These are phyloP conservation scores for Fusarium bactridioides DNA, from an alignment of 2,329 filamentous ascomycete genomes.

Conservation along the genomic window DNA sequence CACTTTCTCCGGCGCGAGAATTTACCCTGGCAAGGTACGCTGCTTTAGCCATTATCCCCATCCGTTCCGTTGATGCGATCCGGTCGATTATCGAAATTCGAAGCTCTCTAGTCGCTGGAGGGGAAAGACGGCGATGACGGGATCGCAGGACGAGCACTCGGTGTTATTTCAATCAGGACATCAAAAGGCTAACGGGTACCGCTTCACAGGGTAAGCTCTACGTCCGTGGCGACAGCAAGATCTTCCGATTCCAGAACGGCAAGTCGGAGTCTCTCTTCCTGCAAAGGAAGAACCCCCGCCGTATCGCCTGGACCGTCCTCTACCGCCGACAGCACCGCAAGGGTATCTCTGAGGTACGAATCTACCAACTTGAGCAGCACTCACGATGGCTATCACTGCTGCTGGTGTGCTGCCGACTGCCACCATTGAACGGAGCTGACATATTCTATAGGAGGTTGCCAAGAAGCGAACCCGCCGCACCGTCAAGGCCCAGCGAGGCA, in stretches of 20 bases:
- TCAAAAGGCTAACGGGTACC: conserved; percentile 43
- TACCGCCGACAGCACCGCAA: conserved; percentile 99
- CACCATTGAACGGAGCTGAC: conserved; percentile 49
- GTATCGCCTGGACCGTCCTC: conserved; percentile 97
- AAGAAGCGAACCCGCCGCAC: conserved; percentile 99
- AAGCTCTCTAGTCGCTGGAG: conserved; percentile 14
- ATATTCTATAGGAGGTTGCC: conserved; percentile 84
- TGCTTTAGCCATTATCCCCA: conserved; percentile 12
- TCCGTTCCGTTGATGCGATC: conserved; percentile 30
- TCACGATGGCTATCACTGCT: not conserved
- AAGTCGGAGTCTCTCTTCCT: conserved; percentile 99
- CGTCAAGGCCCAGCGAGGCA: conserved; percentile 98
- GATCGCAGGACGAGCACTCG: conserved; percentile 22
- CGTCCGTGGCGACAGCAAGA: conserved; percentile 99
- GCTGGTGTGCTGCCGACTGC: not conserved
- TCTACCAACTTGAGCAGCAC: not conserved
- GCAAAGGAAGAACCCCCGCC: conserved; percentile 99
- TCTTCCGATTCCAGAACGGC: conserved; percentile 99
- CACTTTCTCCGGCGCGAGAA: conserved; percentile 71
- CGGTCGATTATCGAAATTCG: conserved; percentile 35
- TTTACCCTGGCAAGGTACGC: conserved; percentile 73
- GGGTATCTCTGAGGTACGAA: conserved; percentile 99
- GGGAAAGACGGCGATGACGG: conserved; percentile 12
- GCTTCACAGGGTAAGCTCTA: conserved; percentile 92
- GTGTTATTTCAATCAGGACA: conserved; percentile 17